Base-by-base conservation (phyloP, 306 rosid species). In the Medicago arabica region DNA sequence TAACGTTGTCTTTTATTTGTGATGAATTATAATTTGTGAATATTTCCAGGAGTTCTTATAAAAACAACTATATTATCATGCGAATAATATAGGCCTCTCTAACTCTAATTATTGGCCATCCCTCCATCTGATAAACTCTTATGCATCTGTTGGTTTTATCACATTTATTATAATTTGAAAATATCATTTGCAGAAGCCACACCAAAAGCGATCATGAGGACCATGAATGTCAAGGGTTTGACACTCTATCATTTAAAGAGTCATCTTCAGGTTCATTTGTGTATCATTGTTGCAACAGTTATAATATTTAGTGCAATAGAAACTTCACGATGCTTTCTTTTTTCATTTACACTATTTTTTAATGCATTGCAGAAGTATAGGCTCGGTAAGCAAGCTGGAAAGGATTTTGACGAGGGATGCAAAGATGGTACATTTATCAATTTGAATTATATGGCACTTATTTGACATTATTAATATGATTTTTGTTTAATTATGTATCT, bases 221-320 rank as follows among this genome's bases (percentile, higher is more conserved):
- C 97, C 44, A 94, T 94, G 98, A 94, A 94, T 83, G 97, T 91
- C 78, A 94, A 94, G 91, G 98, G 98, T 53, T 87, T 94, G 79
- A 94, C 97, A 14, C 98, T 94, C 67, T 94, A 91, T 85, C 98
- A 94, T 80, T 85, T 94, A 57, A 94, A 94, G 92, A 94, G 98
- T 78, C 98, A 94, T 86, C 97, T 94, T 15, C 98, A 94, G 98
- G 98, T 76, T 82, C 50, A 46, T 66, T 65, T 71, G 65, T 15
- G 9, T 34, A 36, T 54, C 21, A 43, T 54, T 21, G 9, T 23
- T 64, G 61, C 54, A 28, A 53, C 28, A 65, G 21, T 12, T 49
- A 47, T 67, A 28, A 7, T 17, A 39, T 53, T 57, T 71, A 79
- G 28, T 75, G 57, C 60, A 60, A 65, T 54, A 17, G 61, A 63